Percentiles rank a stretch among this genome's conserved stretches.
Evolutionary conservation across 306 rosid genomes (phyloP).

Genomic region (Argentina anserina): DNA sequence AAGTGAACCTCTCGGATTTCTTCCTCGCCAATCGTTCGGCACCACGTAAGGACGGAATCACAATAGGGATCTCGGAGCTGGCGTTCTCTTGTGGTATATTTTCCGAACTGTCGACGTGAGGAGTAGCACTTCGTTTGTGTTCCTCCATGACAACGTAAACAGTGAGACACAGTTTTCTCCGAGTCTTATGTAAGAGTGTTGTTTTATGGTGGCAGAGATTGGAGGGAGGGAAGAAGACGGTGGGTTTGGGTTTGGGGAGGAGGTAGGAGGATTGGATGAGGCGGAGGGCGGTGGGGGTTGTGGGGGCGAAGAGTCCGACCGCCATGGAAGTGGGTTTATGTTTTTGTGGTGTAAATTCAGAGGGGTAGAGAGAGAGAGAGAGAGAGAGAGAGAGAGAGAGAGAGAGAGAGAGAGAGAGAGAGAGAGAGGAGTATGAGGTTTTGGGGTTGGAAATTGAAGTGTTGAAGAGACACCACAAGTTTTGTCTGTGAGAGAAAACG

Average conservation of each 20-base stretch:
- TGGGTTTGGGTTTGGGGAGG: slow-evolving; percentile 32
- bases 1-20: slow-evolving; percentile 70
- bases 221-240: slow-evolving; percentile 33
- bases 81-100: slow-evolving; percentile 18
- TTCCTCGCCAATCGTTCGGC: slow-evolving; percentile 64
- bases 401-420: not conserved
- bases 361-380: not conserved
- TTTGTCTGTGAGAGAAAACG: not conserved
- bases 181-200: slow-evolving; percentile 19
- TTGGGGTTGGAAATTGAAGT: not conserved
- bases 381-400: not conserved
- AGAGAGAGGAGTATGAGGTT: not conserved
- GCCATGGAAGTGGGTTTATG: slow-evolving; percentile 49
- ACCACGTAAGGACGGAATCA: slow-evolving; percentile 30
- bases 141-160: slow-evolving; percentile 67
- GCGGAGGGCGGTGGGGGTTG: slow-evolving; percentile 46
- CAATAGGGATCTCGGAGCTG: slow-evolving; percentile 26
- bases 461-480: slow-evolving; percentile 11
- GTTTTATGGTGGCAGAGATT: slow-evolving; percentile 22
- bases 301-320: slow-evolving; percentile 58
- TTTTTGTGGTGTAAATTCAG: not conserved
- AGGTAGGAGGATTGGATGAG: slow-evolving; percentile 29
- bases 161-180: slow-evolving; percentile 40
- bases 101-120: slow-evolving; percentile 26
- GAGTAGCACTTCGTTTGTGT: slow-evolving; percentile 29